Evolutionary conservation across 2,329 filamentous ascomycete genomes (phyloP).

Genomic region (Fusarium circinatum): DNA sequence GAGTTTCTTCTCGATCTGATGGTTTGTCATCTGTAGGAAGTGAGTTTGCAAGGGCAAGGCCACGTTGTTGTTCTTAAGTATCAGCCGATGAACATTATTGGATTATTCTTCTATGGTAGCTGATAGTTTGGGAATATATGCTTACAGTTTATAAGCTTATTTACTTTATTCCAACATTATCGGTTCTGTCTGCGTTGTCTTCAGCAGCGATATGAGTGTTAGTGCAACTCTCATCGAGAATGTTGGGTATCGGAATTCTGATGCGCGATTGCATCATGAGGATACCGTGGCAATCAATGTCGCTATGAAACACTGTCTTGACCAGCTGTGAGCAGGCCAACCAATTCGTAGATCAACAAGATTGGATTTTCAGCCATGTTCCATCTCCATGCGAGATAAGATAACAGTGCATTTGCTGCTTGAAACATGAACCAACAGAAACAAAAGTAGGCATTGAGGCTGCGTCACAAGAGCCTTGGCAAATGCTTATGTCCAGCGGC

Average conservation of each 20-base stretch:
- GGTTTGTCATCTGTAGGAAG: not conserved
- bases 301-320: not conserved
- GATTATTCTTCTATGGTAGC: rapidly evolving
- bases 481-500: slow-evolving; percentile 9
- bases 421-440: not conserved
- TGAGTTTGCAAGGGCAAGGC: not conserved
- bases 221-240: too few species aligned
- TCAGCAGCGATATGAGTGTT: not conserved
- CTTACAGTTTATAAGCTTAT: not conserved
- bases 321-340: not conserved
- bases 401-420: not conserved
- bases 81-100: not conserved
- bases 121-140: not conserved
- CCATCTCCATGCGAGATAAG: not conserved
- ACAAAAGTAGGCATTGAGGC: not conserved
- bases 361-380: not conserved
- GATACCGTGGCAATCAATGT: not conserved
- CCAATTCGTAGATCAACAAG: not conserved
- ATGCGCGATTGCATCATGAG: not conserved
- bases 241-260: too few species aligned
- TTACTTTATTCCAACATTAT: not conserved
- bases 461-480: slow-evolving; percentile 9
- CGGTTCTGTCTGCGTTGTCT: not conserved
- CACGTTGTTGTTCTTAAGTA: too few species aligned
- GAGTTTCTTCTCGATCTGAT: not conserved